A percentile compares a stretch with the other conserved stretches of the same genome.
Conservation (phyloP, 1,139 yeast genomes). For the Nadsonia commutata region DNA sequence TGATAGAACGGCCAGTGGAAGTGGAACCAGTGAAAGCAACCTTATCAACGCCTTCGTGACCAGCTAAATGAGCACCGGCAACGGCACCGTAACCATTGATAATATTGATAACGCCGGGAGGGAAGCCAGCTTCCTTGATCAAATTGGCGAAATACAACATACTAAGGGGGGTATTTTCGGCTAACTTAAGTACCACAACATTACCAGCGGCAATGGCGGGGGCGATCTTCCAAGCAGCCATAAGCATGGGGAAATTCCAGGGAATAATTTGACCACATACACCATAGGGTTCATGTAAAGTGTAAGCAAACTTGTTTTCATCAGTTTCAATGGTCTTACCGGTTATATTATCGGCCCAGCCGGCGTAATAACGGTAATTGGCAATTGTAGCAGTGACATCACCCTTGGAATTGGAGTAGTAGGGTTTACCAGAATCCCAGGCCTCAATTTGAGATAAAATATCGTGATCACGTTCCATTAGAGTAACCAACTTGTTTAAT, state of each 20-base stretch:
- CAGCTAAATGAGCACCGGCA: slow-evolving; percentile 59
- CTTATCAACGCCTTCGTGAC: slow-evolving; percentile 58
- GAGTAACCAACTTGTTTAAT: slow-evolving; percentile 37
- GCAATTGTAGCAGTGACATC: slow-evolving; percentile 48
- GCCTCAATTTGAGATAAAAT: slow-evolving; percentile 42
- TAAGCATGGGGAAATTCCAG: slow-evolving; percentile 78
- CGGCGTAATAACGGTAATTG: slow-evolving; percentile 47
- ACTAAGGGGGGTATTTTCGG: slow-evolving; percentile 66
- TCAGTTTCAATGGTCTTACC: slow-evolving; percentile 59
- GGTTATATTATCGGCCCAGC: slow-evolving; percentile 69
- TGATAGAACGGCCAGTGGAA: slow-evolving; percentile 54
- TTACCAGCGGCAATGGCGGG: slow-evolving; percentile 77
- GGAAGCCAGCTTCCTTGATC: slow-evolving; percentile 57
- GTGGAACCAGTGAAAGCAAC: slow-evolving; percentile 80
- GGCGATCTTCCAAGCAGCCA: slow-evolving; percentile 61
- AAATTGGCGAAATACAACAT: slow-evolving; percentile 52
- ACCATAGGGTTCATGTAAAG: slow-evolving; percentile 62
- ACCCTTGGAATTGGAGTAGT: slow-evolving; percentile 26
- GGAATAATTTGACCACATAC: slow-evolving; percentile 85
- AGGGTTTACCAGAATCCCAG: slow-evolving; percentile 47
- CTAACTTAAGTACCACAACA: slow-evolving; percentile 59
- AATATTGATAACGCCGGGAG: slow-evolving; percentile 67
- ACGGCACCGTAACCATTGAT: slow-evolving; percentile 61
- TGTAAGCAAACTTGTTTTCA: slow-evolving; percentile 43
- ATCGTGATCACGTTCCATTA: slow-evolving; percentile 35